These are phyloP conservation scores for Gossypium davidsonii DNA, from an alignment of 441 rosid species.

Conservation along the genomic window DNA sequence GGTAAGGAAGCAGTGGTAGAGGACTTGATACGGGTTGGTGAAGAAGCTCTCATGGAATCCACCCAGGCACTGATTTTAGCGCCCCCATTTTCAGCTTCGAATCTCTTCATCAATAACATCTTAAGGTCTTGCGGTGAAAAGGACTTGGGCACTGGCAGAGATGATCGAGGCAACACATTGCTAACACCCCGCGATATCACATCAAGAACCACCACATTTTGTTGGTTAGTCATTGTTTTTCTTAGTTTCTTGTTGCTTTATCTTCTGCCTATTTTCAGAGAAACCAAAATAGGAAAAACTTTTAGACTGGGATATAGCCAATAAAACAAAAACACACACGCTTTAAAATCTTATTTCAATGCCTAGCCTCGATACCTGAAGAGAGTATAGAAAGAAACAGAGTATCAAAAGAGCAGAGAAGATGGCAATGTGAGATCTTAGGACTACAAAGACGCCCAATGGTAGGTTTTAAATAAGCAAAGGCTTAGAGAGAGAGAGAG, in stretches of 20 bases:
- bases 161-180: slow-evolving; percentile 29
- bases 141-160: slow-evolving; percentile 15
- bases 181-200: slow-evolving; percentile 25
- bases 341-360: background rate
- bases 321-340: background rate
- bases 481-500: background rate
- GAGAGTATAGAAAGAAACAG: slow-evolving; percentile 20
- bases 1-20: slow-evolving; percentile 22
- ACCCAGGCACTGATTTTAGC: slow-evolving; percentile 40
- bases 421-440: background rate
- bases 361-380: background rate
- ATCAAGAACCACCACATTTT: slow-evolving; percentile 39
- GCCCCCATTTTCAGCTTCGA: slow-evolving; percentile 23
- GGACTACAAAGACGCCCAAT: background rate
- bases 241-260: background rate
- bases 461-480: slow-evolving; percentile 7
- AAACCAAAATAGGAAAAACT: background rate
- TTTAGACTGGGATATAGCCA: background rate
- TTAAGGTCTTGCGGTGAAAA: slow-evolving; percentile 3
- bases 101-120: slow-evolving; percentile 25
- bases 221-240: slow-evolving; percentile 44
- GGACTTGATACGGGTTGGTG: slow-evolving; percentile 50
- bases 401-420: slow-evolving; percentile 2
- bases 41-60: slow-evolving; percentile 64
- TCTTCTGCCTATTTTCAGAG: background rate